These are phyloP conservation scores for Termitomyces sp. DNA, from an alignment of 768 basidiomycete species.

Conservation along the genomic window DNA sequence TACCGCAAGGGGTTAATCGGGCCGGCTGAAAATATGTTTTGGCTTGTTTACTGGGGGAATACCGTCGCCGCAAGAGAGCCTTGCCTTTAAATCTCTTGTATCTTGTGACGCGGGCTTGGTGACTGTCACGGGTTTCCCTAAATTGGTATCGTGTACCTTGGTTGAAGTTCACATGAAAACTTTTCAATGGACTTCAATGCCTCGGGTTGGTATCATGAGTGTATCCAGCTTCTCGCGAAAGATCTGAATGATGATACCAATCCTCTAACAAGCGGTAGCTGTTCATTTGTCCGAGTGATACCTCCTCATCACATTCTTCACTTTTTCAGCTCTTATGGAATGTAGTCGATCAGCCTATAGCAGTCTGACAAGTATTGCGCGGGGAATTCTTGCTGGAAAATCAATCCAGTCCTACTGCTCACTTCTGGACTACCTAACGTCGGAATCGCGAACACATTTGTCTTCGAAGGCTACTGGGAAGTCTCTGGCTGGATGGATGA, in stretches of 20 bases:
- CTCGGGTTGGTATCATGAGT: slow-evolving; percentile 9
- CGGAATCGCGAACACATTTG: slow-evolving; percentile 37
- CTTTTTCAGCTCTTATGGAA: slow-evolving; percentile 1
- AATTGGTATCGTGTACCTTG: slow-evolving; percentile 13
- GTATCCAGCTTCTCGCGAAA: slow-evolving; percentile 9
- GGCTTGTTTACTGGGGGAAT: slow-evolving; percentile 50
- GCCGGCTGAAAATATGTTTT: slow-evolving; percentile 44
- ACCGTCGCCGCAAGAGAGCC: slow-evolving; percentile 36
- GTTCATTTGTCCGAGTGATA: not conserved
- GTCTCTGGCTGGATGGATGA: slow-evolving; percentile 46
- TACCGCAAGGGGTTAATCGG: slow-evolving; percentile 49
- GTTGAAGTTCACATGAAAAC: slow-evolving; percentile 2
- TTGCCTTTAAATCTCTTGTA: slow-evolving; percentile 62
- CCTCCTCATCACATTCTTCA: not conserved
- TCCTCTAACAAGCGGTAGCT: slow-evolving; percentile 9
- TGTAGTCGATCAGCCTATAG: slow-evolving; percentile 5
- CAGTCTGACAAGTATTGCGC: slow-evolving; percentile 6
- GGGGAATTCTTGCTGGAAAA: slow-evolving; percentile 4
- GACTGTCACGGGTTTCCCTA: slow-evolving; percentile 30
- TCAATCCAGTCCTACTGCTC: slow-evolving; percentile 3
- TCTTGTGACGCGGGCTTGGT: slow-evolving; percentile 30
- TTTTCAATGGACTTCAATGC: slow-evolving; percentile 6
- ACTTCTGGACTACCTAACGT: slow-evolving; percentile 36
- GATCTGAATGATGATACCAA: slow-evolving; percentile 9
- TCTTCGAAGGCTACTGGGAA: slow-evolving; percentile 27